A percentile compares a stretch with the other conserved stretches of the same genome.
These are phyloP conservation scores for Coemansia sp. DNA, from an alignment of 192 early-diverging fungal genomes.

Conservation along the genomic window DNA sequence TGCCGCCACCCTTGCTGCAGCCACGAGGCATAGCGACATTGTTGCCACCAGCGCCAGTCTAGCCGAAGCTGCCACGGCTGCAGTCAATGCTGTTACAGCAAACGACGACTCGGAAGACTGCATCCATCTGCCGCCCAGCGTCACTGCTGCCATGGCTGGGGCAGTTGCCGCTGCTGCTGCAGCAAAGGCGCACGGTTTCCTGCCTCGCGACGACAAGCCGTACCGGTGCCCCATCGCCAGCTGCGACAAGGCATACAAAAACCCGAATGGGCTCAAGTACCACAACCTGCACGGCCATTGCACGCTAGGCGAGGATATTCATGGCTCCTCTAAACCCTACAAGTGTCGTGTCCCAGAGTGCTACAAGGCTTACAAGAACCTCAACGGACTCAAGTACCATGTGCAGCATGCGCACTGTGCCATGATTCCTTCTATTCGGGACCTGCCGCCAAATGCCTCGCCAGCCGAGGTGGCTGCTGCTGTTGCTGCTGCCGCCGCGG, in stretches of 20 bases:
- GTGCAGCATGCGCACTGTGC: constrained; percentile 84
- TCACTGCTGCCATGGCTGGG: constrained; percentile 55
- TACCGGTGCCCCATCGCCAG: constrained; percentile 85
- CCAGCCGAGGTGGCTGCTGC: constrained; percentile 63
- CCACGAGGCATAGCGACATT: constrained; percentile 8
- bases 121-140: constrained; percentile 55
- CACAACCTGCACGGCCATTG: constrained; percentile 96
- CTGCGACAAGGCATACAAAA: constrained; percentile 97
- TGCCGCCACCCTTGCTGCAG: constrained; percentile 7
- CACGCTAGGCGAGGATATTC: constrained; percentile 60
- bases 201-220: constrained; percentile 71
- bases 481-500: constrained; percentile 60
- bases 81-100: constrained; percentile 27
- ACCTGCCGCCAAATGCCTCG: constrained; percentile 54
- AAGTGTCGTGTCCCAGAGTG: constrained; percentile 79
- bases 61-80: constrained; percentile 39
- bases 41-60: constrained; percentile 19
- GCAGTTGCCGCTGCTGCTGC: constrained; percentile 47
- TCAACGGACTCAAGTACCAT: constrained; percentile 96
- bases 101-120: constrained; percentile 46
- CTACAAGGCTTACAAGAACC: constrained; percentile 94
- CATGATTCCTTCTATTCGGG: constrained; percentile 49
- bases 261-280: constrained; percentile 98
- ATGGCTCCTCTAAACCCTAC: constrained; percentile 65
- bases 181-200: constrained; percentile 47